Evolutionary conservation across 2,329 filamentous ascomycete genomes (phyloP).

Genomic region (Chaetomium sp.): DNA sequence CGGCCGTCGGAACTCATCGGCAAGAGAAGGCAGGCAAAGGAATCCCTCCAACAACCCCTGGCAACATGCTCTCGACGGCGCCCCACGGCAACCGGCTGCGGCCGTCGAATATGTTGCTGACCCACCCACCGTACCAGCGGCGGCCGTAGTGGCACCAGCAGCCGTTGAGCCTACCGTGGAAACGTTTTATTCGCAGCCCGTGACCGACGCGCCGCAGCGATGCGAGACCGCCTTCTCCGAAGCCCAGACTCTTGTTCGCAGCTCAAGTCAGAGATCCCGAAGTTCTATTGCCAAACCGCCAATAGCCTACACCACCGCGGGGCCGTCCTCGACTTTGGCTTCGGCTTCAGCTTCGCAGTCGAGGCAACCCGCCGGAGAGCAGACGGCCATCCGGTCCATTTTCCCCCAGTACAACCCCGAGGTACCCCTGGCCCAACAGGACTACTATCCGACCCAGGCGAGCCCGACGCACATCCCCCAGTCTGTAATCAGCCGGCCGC

Average conservation of each 20-base stretch:
- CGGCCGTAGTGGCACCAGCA: constrained; percentile 3
- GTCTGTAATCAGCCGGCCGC: constrained; percentile 58
- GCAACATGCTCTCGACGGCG: constrained; percentile 22
- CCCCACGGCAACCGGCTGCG: constrained; percentile 5
- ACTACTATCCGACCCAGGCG: constrained; percentile 62
- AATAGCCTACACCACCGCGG: constrained; percentile 25
- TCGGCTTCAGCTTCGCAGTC: constrained; percentile 7
- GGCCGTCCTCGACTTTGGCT: neutral
- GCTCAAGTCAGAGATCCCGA: constrained; percentile 44
- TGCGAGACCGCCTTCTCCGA: constrained; percentile 47
- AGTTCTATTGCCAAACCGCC: constrained; percentile 54
- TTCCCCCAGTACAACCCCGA: constrained; percentile 69
- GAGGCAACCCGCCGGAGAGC: constrained; percentile 19
- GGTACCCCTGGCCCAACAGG: constrained; percentile 58
- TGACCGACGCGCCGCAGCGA: constrained; percentile 39
- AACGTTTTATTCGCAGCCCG: constrained; percentile 29
- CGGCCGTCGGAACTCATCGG: constrained; percentile 28
- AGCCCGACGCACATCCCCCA: constrained; percentile 58
- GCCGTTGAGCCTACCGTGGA: constrained; percentile 17
- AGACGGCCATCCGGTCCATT: constrained; percentile 57
- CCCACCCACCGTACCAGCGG: constrained; percentile 1
- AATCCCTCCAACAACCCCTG: constrained; percentile 22
- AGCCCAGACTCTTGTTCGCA: constrained; percentile 43
- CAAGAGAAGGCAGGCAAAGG: constrained; percentile 30
- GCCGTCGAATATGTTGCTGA: neutral